Evolutionary conservation across 306 rosid genomes (phyloP), one percentile per base, ranked within the genome.

Genomic region (Sophora flavescens): DNA sequence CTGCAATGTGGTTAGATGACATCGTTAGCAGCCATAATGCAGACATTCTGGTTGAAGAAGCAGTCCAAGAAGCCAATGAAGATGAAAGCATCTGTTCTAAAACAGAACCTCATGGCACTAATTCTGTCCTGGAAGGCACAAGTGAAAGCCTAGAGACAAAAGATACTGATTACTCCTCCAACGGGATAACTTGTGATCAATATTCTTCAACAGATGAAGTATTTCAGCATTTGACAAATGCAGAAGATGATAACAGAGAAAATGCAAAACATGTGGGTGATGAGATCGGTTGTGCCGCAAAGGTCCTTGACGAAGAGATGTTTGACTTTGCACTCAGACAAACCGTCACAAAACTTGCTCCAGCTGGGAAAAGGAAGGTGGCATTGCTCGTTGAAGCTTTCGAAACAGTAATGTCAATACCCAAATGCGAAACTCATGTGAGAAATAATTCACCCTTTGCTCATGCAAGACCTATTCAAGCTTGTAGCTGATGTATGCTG

Each of bases 381-480:
- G 89, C 96, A 5, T 83, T 95, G 67, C 97, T 95, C 6, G 93
- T 95, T 53, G 97, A 87, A 90, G 98, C 98, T 62, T 92, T 90
- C 22, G 97, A 95, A 83, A 63, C 87, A 2, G 96, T 95, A 75
- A 80, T 76, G 89, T 86, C 97, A 28, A 68, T 58, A 6, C 82
- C 95, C 5, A 81, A 87, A 72, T 81, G 72, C 0, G 86, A 87
- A 82, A 63, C 83, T 61, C 84, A 33, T 64, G 8, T 7, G 2
- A 81, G 71, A 75, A 38, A 80, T 39, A 70, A 91, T 38, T 73
- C 86, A 64, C 74, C 78, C 68, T 86, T 87, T 64, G 51, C 68
- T 45, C 87, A 76, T 38, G 68, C 83, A 57, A 90, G 83, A 75
- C 86, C 77, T 63, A 76, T 92, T 63, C 97, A 94, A 82, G 88